phyloP scores from a whole-genome alignment of 2,329 filamentous ascomycete genomes.

The Xylariaceae sp. region DNA sequence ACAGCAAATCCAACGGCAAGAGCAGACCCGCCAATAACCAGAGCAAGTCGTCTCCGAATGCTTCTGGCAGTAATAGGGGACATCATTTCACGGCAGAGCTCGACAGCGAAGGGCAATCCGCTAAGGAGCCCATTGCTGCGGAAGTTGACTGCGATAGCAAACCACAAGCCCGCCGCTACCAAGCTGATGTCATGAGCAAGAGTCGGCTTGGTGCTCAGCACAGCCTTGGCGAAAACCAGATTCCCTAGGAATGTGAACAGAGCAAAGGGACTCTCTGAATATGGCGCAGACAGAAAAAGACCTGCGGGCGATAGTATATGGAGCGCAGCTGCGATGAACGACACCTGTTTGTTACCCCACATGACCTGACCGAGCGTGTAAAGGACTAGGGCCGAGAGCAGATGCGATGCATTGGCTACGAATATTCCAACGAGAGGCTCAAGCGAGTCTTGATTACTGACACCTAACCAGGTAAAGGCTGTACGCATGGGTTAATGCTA shows the following conservation, averaged over 20 bases:
- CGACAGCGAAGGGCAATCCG: conserved; percentile 68
- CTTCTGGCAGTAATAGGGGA: conserved; percentile 35
- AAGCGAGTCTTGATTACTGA: conserved; percentile 23
- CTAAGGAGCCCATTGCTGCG: conserved; percentile 86
- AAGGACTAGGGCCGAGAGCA: conserved; percentile 70
- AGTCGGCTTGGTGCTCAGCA: conserved; percentile 31
- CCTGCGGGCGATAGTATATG: conserved; percentile 87
- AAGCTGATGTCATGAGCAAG: conserved; percentile 47
- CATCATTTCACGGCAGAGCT: conserved; percentile 40
- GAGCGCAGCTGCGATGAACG: conserved; percentile 68
- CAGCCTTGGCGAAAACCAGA: conserved; percentile 61
- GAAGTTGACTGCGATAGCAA: conserved; percentile 70
- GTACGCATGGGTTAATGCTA: too few relatives aligned
- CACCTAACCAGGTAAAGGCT: conserved; percentile 19
- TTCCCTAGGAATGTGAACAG: conserved; percentile 73
- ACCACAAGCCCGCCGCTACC: conserved; percentile 62
- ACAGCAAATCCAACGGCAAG: conserved; percentile 65
- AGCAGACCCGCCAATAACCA: conserved; percentile 64
- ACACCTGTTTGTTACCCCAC: conserved; percentile 49
- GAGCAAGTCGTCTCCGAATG: conserved; percentile 53
- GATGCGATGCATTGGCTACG: conserved; percentile 72
- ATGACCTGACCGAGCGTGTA: conserved; percentile 63
- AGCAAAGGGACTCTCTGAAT: conserved; percentile 77
- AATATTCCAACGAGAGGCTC: conserved; percentile 58
- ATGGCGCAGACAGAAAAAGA: conserved; percentile 84